Percentiles rank a stretch among this genome's conserved stretches.
These are phyloP conservation scores for Clohesyomyces aquaticus DNA, from an alignment of 495 filamentous ascomycete genomes.

Conservation along the genomic window DNA sequence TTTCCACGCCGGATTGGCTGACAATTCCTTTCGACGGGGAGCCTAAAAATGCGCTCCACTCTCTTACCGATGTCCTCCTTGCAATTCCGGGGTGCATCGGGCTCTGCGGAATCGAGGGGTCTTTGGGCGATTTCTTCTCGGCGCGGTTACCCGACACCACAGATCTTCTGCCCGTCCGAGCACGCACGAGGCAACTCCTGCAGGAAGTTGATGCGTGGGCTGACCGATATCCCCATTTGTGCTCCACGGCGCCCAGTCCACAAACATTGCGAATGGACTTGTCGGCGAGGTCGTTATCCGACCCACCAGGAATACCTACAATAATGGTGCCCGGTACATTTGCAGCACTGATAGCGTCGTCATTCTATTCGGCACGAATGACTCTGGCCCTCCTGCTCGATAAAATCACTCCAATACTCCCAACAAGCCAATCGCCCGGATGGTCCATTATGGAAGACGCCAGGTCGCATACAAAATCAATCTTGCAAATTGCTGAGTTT, in stretches of 20 bases:
- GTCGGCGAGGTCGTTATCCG: background rate
- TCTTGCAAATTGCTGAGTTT: constrained; percentile 19
- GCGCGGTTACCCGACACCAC: background rate
- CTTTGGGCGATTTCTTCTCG: constrained; percentile 18
- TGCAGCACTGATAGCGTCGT: constrained; percentile 17
- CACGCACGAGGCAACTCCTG: constrained; percentile 18
- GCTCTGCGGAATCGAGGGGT: constrained; percentile 2
- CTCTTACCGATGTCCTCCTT: constrained; percentile 30
- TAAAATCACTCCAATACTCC: background rate
- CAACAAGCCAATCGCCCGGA: background rate
- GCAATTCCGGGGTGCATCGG: constrained; percentile 26
- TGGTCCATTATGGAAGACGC: background rate
- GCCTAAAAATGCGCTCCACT: constrained; percentile 19
- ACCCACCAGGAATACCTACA: background rate
- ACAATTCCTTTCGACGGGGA: constrained; percentile 19
- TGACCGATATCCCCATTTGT: constrained; percentile 12
- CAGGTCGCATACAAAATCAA: background rate
- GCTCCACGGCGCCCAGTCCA: background rate
- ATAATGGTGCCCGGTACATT: constrained; percentile 19
- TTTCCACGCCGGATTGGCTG: constrained; percentile 31
- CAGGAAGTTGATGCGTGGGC: constrained; percentile 17
- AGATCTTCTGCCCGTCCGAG: constrained; percentile 11
- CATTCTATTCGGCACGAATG: constrained; percentile 26
- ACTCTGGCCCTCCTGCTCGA: constrained; percentile 18
- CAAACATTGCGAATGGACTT: constrained; percentile 14